phyloP scores from a whole-genome alignment of 2,329 filamentous ascomycete genomes.

The Phoma sp. region DNA sequence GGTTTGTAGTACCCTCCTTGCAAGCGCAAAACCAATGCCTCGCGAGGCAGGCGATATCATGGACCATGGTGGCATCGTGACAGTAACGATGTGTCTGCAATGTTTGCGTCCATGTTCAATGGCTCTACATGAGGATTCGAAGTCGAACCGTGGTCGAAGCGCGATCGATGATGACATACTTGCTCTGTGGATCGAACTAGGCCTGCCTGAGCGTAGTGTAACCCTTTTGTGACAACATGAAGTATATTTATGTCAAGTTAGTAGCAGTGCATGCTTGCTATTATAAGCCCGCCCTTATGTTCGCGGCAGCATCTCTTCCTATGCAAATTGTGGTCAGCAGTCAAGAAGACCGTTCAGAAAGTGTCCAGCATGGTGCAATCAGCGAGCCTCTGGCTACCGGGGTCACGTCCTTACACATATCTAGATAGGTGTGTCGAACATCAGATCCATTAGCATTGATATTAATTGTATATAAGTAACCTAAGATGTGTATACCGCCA shows the following conservation, averaged over 20 bases:
- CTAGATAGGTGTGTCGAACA: too few species aligned
- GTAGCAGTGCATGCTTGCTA: too few species aligned
- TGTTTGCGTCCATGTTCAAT: slow-evolving; percentile 11
- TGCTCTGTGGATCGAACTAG: slow-evolving; percentile 30
- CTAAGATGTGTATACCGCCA: not conserved
- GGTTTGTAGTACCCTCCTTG: slow-evolving; percentile 63
- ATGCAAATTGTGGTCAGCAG: too few species aligned
- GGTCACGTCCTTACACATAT: too few species aligned
- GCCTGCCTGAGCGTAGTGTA: slow-evolving; percentile 1
- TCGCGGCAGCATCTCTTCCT: too few species aligned
- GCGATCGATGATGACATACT: slow-evolving; percentile 45
- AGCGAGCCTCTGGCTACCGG: too few species aligned
- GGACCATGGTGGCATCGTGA: slow-evolving; percentile 56
- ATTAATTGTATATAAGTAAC: not conserved
- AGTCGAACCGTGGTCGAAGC: slow-evolving; percentile 20
- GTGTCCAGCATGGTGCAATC: too few species aligned
- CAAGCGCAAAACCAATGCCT: slow-evolving; percentile 69
- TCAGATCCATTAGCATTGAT: not conserved
- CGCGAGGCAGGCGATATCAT: slow-evolving; percentile 67
- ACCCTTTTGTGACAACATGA: too few species aligned
- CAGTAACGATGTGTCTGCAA: not conserved
- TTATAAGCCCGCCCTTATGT: too few species aligned
- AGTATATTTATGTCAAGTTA: too few species aligned
- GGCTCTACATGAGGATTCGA: not conserved
- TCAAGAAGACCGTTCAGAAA: too few species aligned